Evolutionary conservation across 495 filamentous ascomycete genomes (phyloP), one percentile per base, ranked within the genome.

Genomic region (Xanthoparmelia taractica): DNA sequence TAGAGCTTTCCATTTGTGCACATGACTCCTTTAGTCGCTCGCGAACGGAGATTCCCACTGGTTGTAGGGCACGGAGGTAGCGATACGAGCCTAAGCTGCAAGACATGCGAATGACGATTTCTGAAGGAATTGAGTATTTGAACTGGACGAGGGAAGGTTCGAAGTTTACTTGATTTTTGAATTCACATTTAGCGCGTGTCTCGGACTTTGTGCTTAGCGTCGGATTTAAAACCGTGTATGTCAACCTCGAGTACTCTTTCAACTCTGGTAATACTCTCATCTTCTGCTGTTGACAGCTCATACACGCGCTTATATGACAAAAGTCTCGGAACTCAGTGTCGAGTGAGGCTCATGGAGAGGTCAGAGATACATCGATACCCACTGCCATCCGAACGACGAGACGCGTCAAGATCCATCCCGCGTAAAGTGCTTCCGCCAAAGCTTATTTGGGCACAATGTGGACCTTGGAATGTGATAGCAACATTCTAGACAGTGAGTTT

Each of bases 401-500:
- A 59, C 57, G 57, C 57, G 57, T 59, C 57, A 33, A 25, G 29
- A 43, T 13, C 6, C 17, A 25, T 45, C n/a, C 37, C 57, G 37
- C 57, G 57, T 59, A 59, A 20, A 45, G 12, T 33, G 6, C 4
- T 29, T 31, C 7, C 17, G 12, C 57, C 27, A 54, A 45, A 59
- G 57, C 38, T 45, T 59, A 11, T 12, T 25, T 31, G 2, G 20
- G 23, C 37, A 27, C 41, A 27, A 71, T 71, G 69, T 71, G 69
- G 69, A 67, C 61, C 25, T 50, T 71, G 38, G 67, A 71, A 33
- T 71, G 69, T 57, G 69, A 71, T 47, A 60, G 58, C 31, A 38
- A 65, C 12, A 61, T 60, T 27, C 41, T 71, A 29, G 55, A 60
- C 33, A 52, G 69, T 71, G 62, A 38, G 64, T 45, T 18, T 40